Conservation (phyloP, 192 early-diverging fungal species). For the Coemansia sp. region DNA sequence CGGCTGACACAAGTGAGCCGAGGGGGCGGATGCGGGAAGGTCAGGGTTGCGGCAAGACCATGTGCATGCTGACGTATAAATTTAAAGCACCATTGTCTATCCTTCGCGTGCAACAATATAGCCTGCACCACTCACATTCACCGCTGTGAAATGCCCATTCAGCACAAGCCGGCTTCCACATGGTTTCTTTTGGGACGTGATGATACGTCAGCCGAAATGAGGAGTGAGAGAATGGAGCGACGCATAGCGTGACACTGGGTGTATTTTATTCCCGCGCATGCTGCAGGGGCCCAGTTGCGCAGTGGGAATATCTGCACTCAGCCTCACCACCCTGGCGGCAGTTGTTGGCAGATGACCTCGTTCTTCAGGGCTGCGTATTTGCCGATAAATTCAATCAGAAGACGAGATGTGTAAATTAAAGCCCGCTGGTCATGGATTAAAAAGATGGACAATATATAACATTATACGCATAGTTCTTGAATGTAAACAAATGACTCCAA, state of each 20-base stretch:
- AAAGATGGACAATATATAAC: background rate
- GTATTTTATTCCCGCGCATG: conserved; percentile 4
- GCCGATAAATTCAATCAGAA: background rate
- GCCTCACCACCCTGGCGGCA: background rate
- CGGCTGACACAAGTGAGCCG: background rate
- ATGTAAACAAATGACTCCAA: background rate
- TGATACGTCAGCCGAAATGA: background rate
- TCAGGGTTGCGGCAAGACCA: conserved; percentile 1
- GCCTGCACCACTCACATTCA: background rate
- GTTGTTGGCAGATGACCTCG: background rate
- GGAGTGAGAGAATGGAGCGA: background rate
- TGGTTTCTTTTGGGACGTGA: conserved; percentile 3
- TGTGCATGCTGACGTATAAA: conserved; percentile 3
- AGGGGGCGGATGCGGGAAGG: background rate
- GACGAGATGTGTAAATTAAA: background rate
- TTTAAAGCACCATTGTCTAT: conserved; percentile 4
- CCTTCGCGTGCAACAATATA: conserved; percentile 2
- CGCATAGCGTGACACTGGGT: background rate
- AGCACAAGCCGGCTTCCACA: conserved; percentile 5
- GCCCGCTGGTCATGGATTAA: background rate
- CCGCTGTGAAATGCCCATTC: background rate
- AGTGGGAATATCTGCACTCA: conserved; percentile 1
- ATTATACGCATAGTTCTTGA: background rate
- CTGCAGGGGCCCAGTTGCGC: conserved; percentile 1
- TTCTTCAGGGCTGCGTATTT: background rate